Base-by-base conservation (phyloP, 2,329 filamentous ascomycete genomes). In the Fusarium pseudoanthophilum region DNA sequence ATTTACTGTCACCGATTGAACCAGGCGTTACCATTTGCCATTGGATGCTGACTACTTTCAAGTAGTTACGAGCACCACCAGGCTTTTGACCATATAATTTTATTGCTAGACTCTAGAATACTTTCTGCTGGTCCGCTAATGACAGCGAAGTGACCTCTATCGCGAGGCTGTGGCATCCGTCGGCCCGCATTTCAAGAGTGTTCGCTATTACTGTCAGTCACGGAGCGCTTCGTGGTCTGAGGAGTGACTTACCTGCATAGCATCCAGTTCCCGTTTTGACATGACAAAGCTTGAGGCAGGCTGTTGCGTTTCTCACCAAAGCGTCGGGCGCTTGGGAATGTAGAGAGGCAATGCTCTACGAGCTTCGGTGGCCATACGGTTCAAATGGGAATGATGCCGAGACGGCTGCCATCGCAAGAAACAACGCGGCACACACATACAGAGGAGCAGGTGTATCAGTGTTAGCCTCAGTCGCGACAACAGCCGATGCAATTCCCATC, bases 401-500 rank as follows among this genome's bases (percentile, higher is more conserved):
- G 16, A 72, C 15, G 7, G 51, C 59, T 21, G 90, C 90, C 86
- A 93, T 88, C 3, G 86, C 85, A 30, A 90, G 84, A 75, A 91
- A 93, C 5, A 93, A 82, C 2, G 87, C 87, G 0, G 90, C 92
- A 72, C 91, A 93, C 24, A 93, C 86, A 72, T 90, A 93, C n/a
- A 93, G 87, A 1, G 92, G 91, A 4, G 88, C 90, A 0, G 87
- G 82, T 0, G 90, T 93, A 0, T 82, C 80, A 3, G 91, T 92
- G 75, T 92, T 82, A 0, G 89, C 88, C 37, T 85, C 86, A 1
- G 88, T 90, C 0, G 89, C 92, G 37, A 94, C 89, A 14, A 94
- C 86, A 0, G 92, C 91, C 15, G 89, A 91, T 60, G 94, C 75
- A 49, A 94, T 92, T 4, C 92, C 92, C 92, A 94, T 94, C 73